These are phyloP conservation scores for Pythium aristosporum DNA, from an alignment of 352 stramenopile species.

Conservation along the genomic window DNA sequence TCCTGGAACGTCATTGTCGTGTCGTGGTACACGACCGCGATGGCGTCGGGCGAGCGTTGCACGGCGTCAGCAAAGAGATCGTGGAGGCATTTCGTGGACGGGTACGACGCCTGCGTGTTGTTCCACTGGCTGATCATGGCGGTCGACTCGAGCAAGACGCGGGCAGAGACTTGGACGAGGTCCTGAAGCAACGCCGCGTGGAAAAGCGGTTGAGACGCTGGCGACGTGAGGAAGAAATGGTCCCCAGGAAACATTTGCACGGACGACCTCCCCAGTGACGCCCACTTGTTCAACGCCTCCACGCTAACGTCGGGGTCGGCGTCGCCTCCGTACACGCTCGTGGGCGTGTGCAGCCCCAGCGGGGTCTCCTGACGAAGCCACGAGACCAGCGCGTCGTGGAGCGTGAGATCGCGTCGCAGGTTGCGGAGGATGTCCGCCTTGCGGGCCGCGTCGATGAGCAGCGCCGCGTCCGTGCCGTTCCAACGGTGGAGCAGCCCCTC, in stretches of 20 bases:
- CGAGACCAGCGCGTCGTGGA: constrained; percentile 52
- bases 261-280: constrained; percentile 28
- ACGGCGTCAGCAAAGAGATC: constrained; percentile 78
- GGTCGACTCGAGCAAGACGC: constrained; percentile 44
- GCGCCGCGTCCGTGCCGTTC: constrained; percentile 55
- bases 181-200: constrained; percentile 35
- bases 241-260: constrained; percentile 52
- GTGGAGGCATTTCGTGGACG: constrained; percentile 73
- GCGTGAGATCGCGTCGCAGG: constrained; percentile 43
- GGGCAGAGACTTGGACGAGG: constrained; percentile 33
- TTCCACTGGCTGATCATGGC: constrained; percentile 54
- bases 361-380: constrained; percentile 31
- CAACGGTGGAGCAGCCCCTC: constrained; percentile 49
- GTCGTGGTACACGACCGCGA: constrained; percentile 75
- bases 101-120: constrained; percentile 51
- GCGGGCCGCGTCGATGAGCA: constrained; percentile 50
- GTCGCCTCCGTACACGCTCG: constrained; percentile 58
- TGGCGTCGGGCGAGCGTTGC: constrained; percentile 51
- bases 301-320: constrained; percentile 39
- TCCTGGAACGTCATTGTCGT: constrained; percentile 66
- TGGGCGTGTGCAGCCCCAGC: constrained; percentile 30
- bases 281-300: constrained; percentile 41
- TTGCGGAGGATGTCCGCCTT: constrained; percentile 33
- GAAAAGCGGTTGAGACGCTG: constrained; percentile 25
- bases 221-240: constrained; percentile 59